Evolutionary conservation across 148 eudicot species (phyloP), one percentile per base, ranked within the genome.

Genomic region (Arctostaphylos glauca): DNA sequence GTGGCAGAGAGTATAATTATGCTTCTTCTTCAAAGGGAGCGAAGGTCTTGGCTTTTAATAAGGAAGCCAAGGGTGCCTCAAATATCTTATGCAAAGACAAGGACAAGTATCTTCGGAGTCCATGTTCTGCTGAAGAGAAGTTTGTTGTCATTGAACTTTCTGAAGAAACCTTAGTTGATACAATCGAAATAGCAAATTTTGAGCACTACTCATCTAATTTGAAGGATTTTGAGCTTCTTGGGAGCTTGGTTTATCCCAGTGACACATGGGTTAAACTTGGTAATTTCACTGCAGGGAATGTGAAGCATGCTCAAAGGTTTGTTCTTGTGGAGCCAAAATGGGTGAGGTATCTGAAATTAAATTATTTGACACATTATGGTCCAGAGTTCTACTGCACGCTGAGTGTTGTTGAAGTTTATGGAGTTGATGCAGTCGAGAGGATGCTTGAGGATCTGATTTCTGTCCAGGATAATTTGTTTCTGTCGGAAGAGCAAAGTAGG

Each of bases 21-120:
- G 99, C 99, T 83, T 92, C 99, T 81, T 83, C 93, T 64, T 91
- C 94, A 55, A 96, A 96, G 86, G 98, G 98, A 53, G 99, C 99
- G n/a, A 96, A 96, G 86, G 92, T 94, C 73, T 86, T 96, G 89
- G 93, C 91, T 47, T 90, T 86, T 79, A 96, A 96, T 84, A 96
- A 96, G 89, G 99, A 94, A 84, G 92, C 96, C 15, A 94, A 96
- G 86, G 99, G 99, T 83, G 94, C 94, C 66, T 89, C 94, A 66
- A 96, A 93, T 87, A 93, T 94, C 81, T 88, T 96, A 83, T 83
- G 87, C 87, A 91, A 89, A 87, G 99, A 96, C 75, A 92, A 96
- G 85, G 99, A 96, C 86, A 94, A 94, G 88, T 96, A 96, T 86
- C 97, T 96, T 21, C 90, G 98, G 46, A 96, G 91, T 77, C 99